These are phyloP conservation scores for Umbelopsis vinacea DNA, from an alignment of 192 early-diverging fungal genomes.

Conservation along the genomic window DNA sequence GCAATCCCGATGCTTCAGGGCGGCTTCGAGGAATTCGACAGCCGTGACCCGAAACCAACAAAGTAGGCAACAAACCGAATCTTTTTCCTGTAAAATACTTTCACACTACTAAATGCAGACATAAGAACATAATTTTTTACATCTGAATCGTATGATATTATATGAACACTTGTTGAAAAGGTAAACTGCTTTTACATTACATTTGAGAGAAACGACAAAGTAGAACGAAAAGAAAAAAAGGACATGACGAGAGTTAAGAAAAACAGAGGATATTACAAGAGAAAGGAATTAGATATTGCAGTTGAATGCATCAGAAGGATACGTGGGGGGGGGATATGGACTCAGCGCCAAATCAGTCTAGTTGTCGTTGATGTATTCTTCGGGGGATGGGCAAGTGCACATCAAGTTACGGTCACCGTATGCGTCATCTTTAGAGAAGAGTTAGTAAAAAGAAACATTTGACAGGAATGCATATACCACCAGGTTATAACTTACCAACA, in stretches of 20 bases:
- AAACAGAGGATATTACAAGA: conserved; percentile 11
- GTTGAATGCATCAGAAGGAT: conserved; percentile 14
- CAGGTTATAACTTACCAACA: conserved; percentile 46
- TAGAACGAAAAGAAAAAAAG: neutral
- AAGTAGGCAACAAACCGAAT: too few relatives aligned
- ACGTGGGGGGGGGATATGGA: neutral
- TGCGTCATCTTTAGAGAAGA: conserved; percentile 72
- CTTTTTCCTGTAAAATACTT: too few relatives aligned
- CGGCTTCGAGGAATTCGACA: too few relatives aligned
- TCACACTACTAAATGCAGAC: neutral
- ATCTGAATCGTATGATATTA: conserved; percentile 4
- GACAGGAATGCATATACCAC: too few relatives aligned
- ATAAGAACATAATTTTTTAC: neutral
- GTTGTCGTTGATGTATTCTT: conserved; percentile 60
- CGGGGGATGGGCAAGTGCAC: conserved; percentile 95
- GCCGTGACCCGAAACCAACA: too few relatives aligned
- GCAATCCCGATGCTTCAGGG: too few relatives aligned
- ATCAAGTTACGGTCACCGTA: conserved; percentile 94
- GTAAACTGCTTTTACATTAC: conserved; percentile 14
- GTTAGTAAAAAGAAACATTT: too few relatives aligned
- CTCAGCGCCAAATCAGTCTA: neutral
- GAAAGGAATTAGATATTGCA: neutral
- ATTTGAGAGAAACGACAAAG: neutral
- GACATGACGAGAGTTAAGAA: neutral
- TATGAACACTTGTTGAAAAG: conserved; percentile 25